Evolutionary conservation across 1,284 basidiomycete species (phyloP).

Genomic region (Ganoderma meredithae): DNA sequence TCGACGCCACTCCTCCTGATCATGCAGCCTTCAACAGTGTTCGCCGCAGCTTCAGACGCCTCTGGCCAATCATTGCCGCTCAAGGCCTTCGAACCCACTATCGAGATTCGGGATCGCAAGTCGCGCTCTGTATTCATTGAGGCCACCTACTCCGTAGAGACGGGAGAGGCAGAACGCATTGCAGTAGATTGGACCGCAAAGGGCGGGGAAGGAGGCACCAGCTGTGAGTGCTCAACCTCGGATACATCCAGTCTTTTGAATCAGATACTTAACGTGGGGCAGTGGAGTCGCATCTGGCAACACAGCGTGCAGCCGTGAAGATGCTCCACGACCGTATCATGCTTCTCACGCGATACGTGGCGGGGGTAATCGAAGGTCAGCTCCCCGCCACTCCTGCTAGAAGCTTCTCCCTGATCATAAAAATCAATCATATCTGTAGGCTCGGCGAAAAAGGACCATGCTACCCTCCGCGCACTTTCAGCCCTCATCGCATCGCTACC

Average conservation of each 20-base stretch:
- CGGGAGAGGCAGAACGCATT: constrained; percentile 97
- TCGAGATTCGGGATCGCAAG: constrained; percentile 81
- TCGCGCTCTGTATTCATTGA: constrained; percentile 85
- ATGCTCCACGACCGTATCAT: constrained; percentile 94
- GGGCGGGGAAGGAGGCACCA: constrained; percentile 86
- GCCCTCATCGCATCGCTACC: constrained; percentile 89
- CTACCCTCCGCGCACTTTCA: constrained; percentile 83
- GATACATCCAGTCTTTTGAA: neutral
- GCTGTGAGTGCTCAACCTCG: constrained; percentile 56
- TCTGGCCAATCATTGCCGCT: constrained; percentile 81
- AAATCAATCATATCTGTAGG: constrained; percentile 11
- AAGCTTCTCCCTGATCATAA: neutral
- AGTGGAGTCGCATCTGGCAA: constrained; percentile 91
- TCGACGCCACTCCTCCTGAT: constrained; percentile 81
- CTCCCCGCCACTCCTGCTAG: neutral
- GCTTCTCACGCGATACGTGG: constrained; percentile 84
- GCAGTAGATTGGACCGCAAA: constrained; percentile 96
- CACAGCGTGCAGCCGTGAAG: constrained; percentile 93
- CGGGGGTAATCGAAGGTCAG: constrained; percentile 76
- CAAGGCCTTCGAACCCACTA: constrained; percentile 88
- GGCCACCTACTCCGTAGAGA: constrained; percentile 88
- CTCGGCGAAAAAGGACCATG: constrained; percentile 72
- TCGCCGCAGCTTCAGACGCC: constrained; percentile 59
- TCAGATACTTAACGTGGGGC: constrained; percentile 15
- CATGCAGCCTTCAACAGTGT: constrained; percentile 63